Evolutionary conservation across 2,329 filamentous ascomycete species (phyloP).

Genomic region (Madurella fahalii): DNA sequence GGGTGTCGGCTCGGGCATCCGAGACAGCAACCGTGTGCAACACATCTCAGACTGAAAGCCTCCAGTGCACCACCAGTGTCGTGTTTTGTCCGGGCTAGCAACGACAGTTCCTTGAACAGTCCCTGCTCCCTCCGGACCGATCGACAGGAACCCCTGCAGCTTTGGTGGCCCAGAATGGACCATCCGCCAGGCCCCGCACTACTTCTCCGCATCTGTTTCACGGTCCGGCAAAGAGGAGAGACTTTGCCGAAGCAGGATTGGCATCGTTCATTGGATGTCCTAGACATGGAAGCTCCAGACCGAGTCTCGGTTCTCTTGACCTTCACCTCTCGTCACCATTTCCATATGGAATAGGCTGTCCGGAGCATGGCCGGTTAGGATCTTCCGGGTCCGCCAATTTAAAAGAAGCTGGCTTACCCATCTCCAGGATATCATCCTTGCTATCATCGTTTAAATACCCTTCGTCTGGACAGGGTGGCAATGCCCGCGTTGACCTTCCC

Average conservation of each 20-base stretch:
- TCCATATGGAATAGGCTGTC: neutral
- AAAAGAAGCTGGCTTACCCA: neutral
- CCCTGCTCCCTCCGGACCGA: no score
- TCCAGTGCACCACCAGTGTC: no score
- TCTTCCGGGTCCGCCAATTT: neutral
- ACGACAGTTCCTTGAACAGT: no score
- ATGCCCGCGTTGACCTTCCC: neutral
- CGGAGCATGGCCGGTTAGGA: no score
- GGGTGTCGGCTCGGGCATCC: no score
- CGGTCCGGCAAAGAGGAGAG: neutral
- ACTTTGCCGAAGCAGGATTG: neutral
- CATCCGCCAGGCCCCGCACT: neutral
- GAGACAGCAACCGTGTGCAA: no score
- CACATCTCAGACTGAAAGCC: no score
- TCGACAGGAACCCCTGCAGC: no score
- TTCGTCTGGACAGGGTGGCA: neutral
- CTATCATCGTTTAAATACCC: neutral
- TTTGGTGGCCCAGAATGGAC: neutral
- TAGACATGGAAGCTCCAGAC: neutral
- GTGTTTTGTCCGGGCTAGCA: no score
- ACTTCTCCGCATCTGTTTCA: neutral
- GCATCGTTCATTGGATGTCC: neutral
- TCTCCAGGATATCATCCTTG: neutral
- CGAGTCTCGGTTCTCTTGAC: neutral
- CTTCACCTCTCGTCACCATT: neutral